Evolutionary conservation across 176 grass and related monocot species (phyloP).

Genomic region (Raddia distichophylla): DNA sequence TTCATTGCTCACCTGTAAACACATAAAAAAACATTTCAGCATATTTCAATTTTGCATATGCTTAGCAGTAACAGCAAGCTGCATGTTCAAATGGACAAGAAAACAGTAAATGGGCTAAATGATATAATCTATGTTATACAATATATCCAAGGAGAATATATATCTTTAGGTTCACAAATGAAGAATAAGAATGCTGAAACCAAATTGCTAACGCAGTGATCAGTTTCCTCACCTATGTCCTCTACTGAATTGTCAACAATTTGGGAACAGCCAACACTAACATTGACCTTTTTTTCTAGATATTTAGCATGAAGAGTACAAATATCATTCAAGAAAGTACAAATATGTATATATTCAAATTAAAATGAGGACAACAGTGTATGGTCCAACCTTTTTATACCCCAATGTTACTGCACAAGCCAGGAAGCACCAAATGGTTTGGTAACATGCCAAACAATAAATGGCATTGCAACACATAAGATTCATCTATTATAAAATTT

Average conservation of each 20-base stretch:
- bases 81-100: not conserved
- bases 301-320: not conserved
- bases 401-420: too few species aligned
- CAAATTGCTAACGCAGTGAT: not conserved
- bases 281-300: not conserved
- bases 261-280: not conserved
- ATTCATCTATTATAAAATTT: too few species aligned
- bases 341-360: not conserved
- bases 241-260: not conserved
- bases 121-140: not conserved
- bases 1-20: conserved; percentile 59
- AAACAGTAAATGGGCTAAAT: not conserved
- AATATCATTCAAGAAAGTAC: not conserved
- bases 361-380: not conserved
- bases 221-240: not conserved
- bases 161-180: not conserved
- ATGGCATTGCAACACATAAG: not conserved
- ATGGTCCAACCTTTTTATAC: not conserved
- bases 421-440: too few species aligned
- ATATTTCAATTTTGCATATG: not conserved
- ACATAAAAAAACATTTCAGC: conserved; percentile 11
- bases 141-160: not conserved
- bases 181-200: not conserved
- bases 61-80: not conserved
- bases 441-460: not conserved